phyloP scores from a whole-genome alignment of 805 yeast species.

The Candida boidinii region DNA sequence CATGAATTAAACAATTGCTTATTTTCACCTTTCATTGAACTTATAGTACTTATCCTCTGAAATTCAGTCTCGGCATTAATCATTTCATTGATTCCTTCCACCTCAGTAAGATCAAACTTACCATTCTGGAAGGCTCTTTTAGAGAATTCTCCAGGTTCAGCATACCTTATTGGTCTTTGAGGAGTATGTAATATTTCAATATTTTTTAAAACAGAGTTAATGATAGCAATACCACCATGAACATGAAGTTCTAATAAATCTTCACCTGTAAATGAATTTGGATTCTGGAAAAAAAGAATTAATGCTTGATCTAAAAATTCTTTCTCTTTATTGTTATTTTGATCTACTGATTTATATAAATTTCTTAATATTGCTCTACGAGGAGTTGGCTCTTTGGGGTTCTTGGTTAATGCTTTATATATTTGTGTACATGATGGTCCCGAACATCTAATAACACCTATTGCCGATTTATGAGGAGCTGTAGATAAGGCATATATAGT shows the following conservation, averaged over 20 bases:
- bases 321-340: conserved; percentile 15
- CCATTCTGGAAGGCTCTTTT: conserved; percentile 80
- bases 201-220: conserved; percentile 56
- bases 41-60: conserved; percentile 69
- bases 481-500: conserved; percentile 92
- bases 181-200: conserved; percentile 46
- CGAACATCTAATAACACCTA: conserved; percentile 76
- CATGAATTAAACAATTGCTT: conserved; percentile 48
- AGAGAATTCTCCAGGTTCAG: conserved; percentile 92
- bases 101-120: conserved; percentile 75
- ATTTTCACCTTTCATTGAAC: conserved; percentile 65
- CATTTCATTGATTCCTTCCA: conserved; percentile 82
- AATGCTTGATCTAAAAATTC: conserved; percentile 70
- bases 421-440: conserved; percentile 54
- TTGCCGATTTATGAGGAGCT: conserved; percentile 71
- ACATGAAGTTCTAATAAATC: conserved; percentile 82
- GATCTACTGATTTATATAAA: conserved; percentile 43
- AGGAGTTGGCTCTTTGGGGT: conserved; percentile 31
- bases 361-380: conserved; percentile 52
- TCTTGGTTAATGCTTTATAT: conserved; percentile 36
- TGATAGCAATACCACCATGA: conserved; percentile 90
- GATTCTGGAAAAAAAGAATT: conserved; percentile 57
- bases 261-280: conserved; percentile 87
- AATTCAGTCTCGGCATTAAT: conserved; percentile 92
- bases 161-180: conserved; percentile 52